Conservation (phyloP, 371 early-diverging fungal species). For the Actinomucor elegans region DNA sequence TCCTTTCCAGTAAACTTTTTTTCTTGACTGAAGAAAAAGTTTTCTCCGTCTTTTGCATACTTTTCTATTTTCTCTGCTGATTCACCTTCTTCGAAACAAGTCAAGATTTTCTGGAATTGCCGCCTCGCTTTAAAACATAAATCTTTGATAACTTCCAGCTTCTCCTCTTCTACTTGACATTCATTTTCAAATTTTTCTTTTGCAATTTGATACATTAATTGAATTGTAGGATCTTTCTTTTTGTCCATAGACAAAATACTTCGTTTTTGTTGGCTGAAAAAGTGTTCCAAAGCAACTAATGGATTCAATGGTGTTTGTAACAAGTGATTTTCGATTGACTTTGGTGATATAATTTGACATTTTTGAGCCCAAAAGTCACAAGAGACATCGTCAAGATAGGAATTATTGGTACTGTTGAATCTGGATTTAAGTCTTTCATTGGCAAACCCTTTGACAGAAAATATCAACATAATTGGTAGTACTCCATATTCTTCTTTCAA, state of each 20-base stretch:
- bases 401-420: conserved; percentile 4
- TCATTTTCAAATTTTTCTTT: conserved; percentile 22
- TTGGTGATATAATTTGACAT: conserved; percentile 11
- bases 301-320: conserved; percentile 6
- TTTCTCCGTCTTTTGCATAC: conserved; percentile 5
- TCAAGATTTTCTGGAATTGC: conserved; percentile 13
- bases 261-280: conserved; percentile 13
- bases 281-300: conserved; percentile 16
- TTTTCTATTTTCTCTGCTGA: not conserved
- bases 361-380: conserved; percentile 17
- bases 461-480: conserved; percentile 7
- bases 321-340: conserved; percentile 13
- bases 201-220: conserved; percentile 8
- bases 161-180: conserved; percentile 17
- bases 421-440: conserved; percentile 8
- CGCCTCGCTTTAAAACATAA: conserved; percentile 14
- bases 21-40: conserved; percentile 9
- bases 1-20: conserved; percentile 1
- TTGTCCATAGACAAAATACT: conserved; percentile 7
- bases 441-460: conserved; percentile 11
- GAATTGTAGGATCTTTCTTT: conserved; percentile 16
- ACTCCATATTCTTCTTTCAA: conserved; percentile 18
- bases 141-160: conserved; percentile 12
- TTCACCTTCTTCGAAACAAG: not conserved
- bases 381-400: conserved; percentile 2